Evolutionary conservation across 177 flowering plant genomes (phyloP), one percentile per base, ranked within the genome.

Genomic region (Vitis hybrid): DNA sequence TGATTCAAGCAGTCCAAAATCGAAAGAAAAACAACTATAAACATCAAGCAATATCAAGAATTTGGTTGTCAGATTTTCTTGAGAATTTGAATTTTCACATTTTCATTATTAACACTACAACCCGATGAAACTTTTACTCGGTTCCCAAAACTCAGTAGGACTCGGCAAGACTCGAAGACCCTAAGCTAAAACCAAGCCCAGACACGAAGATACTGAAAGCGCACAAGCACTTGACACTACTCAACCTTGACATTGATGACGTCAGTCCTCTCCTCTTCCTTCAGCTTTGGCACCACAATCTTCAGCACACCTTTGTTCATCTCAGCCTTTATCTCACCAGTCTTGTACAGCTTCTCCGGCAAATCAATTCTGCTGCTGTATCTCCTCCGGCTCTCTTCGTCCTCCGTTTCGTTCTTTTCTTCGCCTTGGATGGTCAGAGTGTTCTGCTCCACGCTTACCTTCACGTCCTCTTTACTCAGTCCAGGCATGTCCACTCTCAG

Each of bases 401-500:
- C 77, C 1, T 51, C 73, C 5, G 7, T 26, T 10, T 75, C 77
- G 5, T 58, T 60, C 3, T 57, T 76, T 0, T 62, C 78, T 20
- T 79, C 81, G 5, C 77, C 80, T 60, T 50, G 74, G 77, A 82
- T 78, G 13, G 70, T 31, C 74, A 82, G 77, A 11, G 83, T 79
- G 79, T 78, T 76, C 73, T 81, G 75, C 39, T 81, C 84, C 66
- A 81, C 74, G 0, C 68, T 10, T 1, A 82, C 76, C 62, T 79
- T 82, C 19, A 81, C 81, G 51, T 81, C 78, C 64, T 82, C 86
- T 33, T 74, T 83, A 16, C 76, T 74, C 9, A 83, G 60, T 8
- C 86, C 86, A 0, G 86, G 86, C 86, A 83, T 78, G 76, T 83
- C 84, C 20, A 81, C 50, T 7, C 78, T 61, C 45, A 81, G 65